Conservation (phyloP, 140 eudicot genomes). For the Oenanthe javanica region DNA sequence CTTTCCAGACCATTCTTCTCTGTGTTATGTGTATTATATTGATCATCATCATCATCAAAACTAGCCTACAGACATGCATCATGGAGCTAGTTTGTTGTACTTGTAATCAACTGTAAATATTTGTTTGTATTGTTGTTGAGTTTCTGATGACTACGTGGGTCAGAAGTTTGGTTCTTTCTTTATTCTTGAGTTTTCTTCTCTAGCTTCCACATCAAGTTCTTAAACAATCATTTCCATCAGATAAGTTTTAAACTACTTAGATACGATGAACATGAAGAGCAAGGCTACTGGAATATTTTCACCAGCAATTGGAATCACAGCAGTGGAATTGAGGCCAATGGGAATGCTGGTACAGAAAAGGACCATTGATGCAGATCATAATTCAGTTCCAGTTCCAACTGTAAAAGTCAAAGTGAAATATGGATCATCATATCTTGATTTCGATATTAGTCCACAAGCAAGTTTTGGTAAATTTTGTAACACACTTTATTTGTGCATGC, state of each 20-base stretch:
- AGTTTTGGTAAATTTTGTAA: conserved; percentile 55
- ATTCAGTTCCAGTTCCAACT: conserved; percentile 35
- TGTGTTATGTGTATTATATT: too few relatives aligned
- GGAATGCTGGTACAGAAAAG: conserved; percentile 94
- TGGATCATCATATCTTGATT: conserved; percentile 61
- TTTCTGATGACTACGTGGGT: conserved; percentile 25
- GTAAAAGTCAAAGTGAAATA: conserved; percentile 73
- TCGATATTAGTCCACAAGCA: conserved; percentile 67
- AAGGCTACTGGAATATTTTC: conserved; percentile 30
- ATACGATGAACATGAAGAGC: conserved; percentile 47
- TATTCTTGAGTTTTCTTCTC: conserved; percentile 49
- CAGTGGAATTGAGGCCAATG: conserved; percentile 65
- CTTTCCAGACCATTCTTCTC: too few relatives aligned
- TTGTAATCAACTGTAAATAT: conserved; percentile 16
- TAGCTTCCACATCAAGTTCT: conserved; percentile 53
- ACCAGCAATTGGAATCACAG: conserved; percentile 25
- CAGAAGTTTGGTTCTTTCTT: conserved; percentile 71
- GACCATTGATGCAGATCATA: conserved; percentile 55
- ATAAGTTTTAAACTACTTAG: not conserved
- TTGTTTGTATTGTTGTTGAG: conserved; percentile 20
- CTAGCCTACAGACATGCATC: conserved; percentile 4
- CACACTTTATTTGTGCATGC: not conserved
- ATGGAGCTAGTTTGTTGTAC: conserved; percentile 18
- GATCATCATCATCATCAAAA: too few relatives aligned
- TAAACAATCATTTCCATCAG: conserved; percentile 17